Conservation (phyloP, 306 rosid genomes). For the Rubus parviflorus region DNA sequence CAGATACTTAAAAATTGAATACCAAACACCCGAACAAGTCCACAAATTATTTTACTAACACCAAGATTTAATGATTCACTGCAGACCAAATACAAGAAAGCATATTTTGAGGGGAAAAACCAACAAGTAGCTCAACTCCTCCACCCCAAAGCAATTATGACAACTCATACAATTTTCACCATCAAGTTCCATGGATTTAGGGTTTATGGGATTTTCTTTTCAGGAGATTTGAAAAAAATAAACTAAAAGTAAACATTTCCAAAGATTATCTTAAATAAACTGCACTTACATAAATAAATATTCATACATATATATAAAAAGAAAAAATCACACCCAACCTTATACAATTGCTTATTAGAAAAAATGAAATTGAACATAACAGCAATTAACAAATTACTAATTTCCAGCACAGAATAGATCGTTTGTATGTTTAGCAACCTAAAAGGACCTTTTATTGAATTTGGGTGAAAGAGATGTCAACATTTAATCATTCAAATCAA, state of each 20-base stretch:
- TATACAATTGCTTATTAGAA: neutral
- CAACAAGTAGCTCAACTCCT: neutral
- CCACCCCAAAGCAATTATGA: neutral
- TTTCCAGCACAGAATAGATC: neutral
- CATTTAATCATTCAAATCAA: neutral
- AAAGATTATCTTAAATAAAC: constrained; percentile 1
- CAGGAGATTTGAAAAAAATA: neutral
- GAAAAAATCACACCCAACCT: neutral
- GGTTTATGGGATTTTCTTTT: too few species aligned
- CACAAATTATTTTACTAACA: neutral
- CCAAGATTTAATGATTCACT: neutral
- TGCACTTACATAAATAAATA: too few species aligned
- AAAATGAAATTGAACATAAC: too few species aligned
- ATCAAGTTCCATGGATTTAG: neutral
- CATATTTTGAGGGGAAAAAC: neutral
- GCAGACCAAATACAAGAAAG: neutral
- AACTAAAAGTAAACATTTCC: neutral
- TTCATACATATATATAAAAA: neutral
- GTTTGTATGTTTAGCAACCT: neutral
- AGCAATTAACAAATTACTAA: neutral
- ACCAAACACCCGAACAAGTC: neutral
- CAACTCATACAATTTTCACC: neutral
- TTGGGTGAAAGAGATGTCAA: neutral
- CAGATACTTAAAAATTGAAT: neutral
- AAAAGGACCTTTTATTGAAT: neutral